Base-by-base conservation (phyloP, 257 asterid species). In the Nicotiana tabacum region DNA sequence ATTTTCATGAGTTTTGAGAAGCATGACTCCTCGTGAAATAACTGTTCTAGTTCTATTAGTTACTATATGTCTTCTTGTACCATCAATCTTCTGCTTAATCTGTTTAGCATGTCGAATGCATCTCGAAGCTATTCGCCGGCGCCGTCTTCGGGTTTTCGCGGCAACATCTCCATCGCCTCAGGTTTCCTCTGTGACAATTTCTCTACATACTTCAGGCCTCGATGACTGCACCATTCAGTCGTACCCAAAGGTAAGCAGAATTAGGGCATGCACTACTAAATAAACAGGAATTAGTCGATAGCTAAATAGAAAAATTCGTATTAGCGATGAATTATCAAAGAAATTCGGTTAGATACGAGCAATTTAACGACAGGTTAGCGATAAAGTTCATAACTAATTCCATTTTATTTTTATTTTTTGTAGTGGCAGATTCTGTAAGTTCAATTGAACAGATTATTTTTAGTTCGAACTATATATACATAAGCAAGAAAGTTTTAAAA, bases 201-300 rank as follows among this genome's bases (percentile, higher is more conserved):
- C 80, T 13, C 39, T 74, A 13, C 62, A 7, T 27, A 74, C 39
- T 15, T 9, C 32, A 3, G 88, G 85, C 32, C 81, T 83, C 16
- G 87, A 82, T n/a, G 64, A 65, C 13, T 11, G 82, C 82, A 83
- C 82, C 53, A 86, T 86, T 11, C 77, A 81, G 24, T 83, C 78
- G 12, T 85, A 80, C 87, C 66, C 61, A 69, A 82, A 77, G 78
- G 81, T 81, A 72, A 32, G 1, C 37, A 72, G 35, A 70, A 39
- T 1, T 39, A 39, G 48, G 48, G 48, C 10, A 39, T 4, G 27
- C 10, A 39, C 48, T 39, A 6, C 9, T 39, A 39, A 39, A 35
- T 35, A 35, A 35, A 35, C 6, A 35, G 6, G 2, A 37, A 37
- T 37, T 37, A 37, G 43, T 24, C 43, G 8, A 5, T 1, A 37